Conservation (phyloP, 805 yeast genomes). For the Starmerella floris region DNA sequence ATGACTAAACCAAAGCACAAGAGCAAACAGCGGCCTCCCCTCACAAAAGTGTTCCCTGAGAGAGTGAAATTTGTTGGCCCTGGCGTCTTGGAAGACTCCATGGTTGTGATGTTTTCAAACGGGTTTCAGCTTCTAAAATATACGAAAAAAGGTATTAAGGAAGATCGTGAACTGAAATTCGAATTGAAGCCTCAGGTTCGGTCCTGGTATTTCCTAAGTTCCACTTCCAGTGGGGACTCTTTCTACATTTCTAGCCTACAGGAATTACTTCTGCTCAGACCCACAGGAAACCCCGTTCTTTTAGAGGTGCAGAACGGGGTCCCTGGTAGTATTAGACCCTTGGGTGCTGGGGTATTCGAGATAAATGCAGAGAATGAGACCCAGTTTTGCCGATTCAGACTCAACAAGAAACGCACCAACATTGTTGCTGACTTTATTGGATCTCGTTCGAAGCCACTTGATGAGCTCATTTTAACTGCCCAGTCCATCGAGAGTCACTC, state of each 20-base stretch:
- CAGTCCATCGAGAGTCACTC: not conserved
- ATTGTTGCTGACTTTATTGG: not conserved
- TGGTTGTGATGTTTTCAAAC: not conserved
- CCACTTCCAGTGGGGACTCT: not conserved
- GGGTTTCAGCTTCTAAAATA: not conserved
- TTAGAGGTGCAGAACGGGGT: not conserved
- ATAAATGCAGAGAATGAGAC: not conserved
- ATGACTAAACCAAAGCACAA: not conserved
- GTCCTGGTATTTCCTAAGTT: not conserved
- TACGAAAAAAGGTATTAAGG: not conserved
- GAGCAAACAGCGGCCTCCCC: not conserved
- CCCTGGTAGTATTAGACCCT: not conserved
- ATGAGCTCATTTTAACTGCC: not conserved
- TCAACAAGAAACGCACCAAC: not conserved
- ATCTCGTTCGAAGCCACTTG: not conserved
- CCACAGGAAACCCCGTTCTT: not conserved
- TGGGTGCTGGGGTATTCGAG: not conserved
- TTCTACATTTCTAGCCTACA: not conserved
- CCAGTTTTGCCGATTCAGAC: not conserved
- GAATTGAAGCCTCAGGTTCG: not conserved
- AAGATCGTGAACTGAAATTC: not conserved
- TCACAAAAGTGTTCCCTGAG: not conserved
- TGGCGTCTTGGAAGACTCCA: no score
- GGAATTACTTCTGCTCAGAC: not conserved
- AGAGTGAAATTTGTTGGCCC: not conserved